Evolutionary conservation across 1,139 yeast species (phyloP), one percentile per base, ranked within the genome.

Genomic region (Hansenula sp.): DNA sequence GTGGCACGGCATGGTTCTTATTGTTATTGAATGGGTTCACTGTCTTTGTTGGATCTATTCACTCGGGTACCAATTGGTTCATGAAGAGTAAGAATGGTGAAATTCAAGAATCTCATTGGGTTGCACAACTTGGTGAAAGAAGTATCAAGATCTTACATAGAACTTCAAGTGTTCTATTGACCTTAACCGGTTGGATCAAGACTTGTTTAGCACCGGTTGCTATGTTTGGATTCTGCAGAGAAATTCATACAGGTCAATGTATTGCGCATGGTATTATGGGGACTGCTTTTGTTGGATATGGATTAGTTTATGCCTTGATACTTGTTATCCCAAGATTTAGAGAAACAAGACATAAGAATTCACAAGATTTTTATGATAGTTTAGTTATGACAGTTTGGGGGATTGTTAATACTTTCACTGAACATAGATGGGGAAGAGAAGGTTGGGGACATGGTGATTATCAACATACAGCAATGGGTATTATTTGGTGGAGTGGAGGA

Each of bases 201-300:
- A 76, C 79, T 31, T 82, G 90, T 43, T 67, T 91, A 67, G 94
- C 96, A 0, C 90, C 93, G 5, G 81, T 88, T 41, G 85, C 96
- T 1, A 63, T 90, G 50, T 79, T 89, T 52, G 96, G 96, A 1
- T 91, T 90, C 76, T 79, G 90, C 60, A 74, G 89, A 65, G 79
- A 81, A 58, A 62, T 69, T 47, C 78, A 89, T 68, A 71, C 91
- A 56, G 98, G 98, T 17, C 98, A 91, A 66, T 91, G 98, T 62
- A 76, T 90, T 40, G 98, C 98, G 0, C 98, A 91, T 62, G 97
- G 96, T 7, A 87, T 91, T 50, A 91, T 91, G 98, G 98, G 98
- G 0, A 76, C 89, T 18, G 84, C 96, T 0, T 91, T 91, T 55
- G 76, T 91, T 13, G 66, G 74, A 5, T 91, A 91, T 61, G 96